These are phyloP conservation scores for Aspergillus quadrilineatus DNA, from an alignment of 2,329 filamentous ascomycete genomes.

Conservation along the genomic window DNA sequence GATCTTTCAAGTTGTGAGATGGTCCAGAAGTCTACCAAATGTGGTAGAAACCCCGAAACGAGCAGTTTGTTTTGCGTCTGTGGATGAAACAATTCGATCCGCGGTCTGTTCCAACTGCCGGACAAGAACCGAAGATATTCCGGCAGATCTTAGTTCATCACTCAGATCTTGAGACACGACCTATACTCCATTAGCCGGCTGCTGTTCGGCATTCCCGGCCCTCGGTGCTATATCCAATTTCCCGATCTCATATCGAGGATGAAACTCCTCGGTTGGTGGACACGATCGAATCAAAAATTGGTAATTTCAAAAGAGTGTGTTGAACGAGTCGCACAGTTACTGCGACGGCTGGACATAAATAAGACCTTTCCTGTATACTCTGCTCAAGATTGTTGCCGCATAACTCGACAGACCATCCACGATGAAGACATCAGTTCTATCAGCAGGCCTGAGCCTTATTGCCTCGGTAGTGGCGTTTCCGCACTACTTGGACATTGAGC, in stretches of 20 bases:
- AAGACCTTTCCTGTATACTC: not conserved
- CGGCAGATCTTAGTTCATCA: not conserved
- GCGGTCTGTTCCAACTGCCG: not conserved
- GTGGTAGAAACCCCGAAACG: not conserved
- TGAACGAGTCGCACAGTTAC: not conserved
- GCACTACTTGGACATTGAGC: conserved; percentile 6
- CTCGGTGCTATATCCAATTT: not conserved
- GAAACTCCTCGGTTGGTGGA: not conserved
- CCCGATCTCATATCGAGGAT: not conserved
- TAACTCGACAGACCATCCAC: not conserved
- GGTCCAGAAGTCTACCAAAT: not conserved
- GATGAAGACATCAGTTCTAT: conserved; percentile 8
- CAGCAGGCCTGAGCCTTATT: not conserved
- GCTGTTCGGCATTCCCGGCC: not conserved
- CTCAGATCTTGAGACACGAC: too few relatives aligned
- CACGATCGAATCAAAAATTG: not conserved
- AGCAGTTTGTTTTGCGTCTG: not conserved
- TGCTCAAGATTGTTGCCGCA: not conserved
- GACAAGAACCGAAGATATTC: not conserved
- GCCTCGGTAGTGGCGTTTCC: conserved; percentile 8
- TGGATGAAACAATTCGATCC: not conserved
- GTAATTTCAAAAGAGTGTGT: not conserved
- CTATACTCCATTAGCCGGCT: too few relatives aligned
- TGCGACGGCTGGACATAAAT: not conserved
- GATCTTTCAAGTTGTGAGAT: not conserved